Percentiles rank a stretch among this genome's conserved stretches.
Conservation (phyloP, 1,284 basidiomycete genomes). For the Cutaneotrichosporon curvatum region DNA sequence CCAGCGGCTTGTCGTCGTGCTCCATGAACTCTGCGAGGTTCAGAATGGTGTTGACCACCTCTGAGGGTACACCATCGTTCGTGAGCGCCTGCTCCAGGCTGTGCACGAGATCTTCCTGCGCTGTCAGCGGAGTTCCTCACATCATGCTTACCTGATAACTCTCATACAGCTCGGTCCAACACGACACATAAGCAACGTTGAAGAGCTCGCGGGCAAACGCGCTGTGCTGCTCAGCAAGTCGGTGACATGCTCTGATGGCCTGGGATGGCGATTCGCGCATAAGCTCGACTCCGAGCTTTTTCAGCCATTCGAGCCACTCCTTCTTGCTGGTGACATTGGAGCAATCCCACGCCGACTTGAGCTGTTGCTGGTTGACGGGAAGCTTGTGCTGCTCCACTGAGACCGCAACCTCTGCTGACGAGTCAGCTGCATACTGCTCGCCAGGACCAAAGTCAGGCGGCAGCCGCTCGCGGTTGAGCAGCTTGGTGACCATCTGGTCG, state of each 20-base stretch:
- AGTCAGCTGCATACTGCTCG: conserved; percentile 44
- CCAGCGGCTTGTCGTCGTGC: conserved; percentile 93
- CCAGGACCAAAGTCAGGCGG: conserved; percentile 55
- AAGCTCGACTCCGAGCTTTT: conserved; percentile 85
- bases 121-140: conserved; percentile 13
- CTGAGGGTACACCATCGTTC: conserved; percentile 69
- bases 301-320: conserved; percentile 97
- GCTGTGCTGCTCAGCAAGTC: conserved; percentile 82
- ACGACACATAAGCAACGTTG: conserved; percentile 97
- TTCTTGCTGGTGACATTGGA: conserved; percentile 71
- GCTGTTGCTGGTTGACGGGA: conserved; percentile 92
- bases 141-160: conserved; percentile 69
- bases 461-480: conserved; percentile 85
- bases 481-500: conserved; percentile 77
- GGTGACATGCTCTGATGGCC: conserved; percentile 91
- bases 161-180: conserved; percentile 94
- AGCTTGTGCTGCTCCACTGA: conserved; percentile 72
- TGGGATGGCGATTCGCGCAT: conserved; percentile 98
- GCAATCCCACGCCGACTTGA: conserved; percentile 95
- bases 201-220: conserved; percentile 92
- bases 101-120: conserved; percentile 85
- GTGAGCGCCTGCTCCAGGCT: conserved; percentile 86
- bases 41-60: conserved; percentile 87
- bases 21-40: conserved; percentile 99
- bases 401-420: conserved; percentile 21